Conservation (phyloP, 768 basidiomycete species). For the Panus rudis region DNA sequence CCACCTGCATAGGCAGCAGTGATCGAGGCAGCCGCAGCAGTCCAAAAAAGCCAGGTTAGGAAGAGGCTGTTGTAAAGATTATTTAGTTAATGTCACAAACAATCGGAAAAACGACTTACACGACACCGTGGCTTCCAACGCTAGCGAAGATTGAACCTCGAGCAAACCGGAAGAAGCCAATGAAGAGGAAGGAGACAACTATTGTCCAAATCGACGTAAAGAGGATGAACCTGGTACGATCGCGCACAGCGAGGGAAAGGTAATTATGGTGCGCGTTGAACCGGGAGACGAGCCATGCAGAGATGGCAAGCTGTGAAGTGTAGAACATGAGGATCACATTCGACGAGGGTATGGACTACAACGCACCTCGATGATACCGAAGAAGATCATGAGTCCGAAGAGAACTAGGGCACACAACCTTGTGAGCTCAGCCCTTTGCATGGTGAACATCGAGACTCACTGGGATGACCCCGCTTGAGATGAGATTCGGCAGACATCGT, state of each 20-base stretch:
- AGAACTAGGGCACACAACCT: slow-evolving; percentile 29
- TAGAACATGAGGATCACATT: background rate
- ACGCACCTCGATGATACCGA: slow-evolving; percentile 59
- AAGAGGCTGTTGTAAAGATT: slow-evolving; percentile 38
- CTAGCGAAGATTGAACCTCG: slow-evolving; percentile 47
- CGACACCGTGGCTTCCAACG: slow-evolving; percentile 54
- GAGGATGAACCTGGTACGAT: slow-evolving; percentile 59
- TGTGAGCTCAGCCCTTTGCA: background rate
- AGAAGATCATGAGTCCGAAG: slow-evolving; percentile 48
- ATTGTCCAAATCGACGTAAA: slow-evolving; percentile 74
- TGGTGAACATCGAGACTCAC: slow-evolving; percentile 4
- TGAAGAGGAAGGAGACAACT: slow-evolving; percentile 42
- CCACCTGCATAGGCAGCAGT: slow-evolving; percentile 63
- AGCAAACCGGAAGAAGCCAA: slow-evolving; percentile 46
- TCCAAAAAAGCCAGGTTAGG: slow-evolving; percentile 76
- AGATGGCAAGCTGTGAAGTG: slow-evolving; percentile 47
- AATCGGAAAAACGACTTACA: slow-evolving; percentile 36
- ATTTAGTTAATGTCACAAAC: background rate
- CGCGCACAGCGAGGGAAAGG: slow-evolving; percentile 40
- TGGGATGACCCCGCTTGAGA: slow-evolving; percentile 12
- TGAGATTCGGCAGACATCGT: slow-evolving; percentile 8
- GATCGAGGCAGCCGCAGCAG: slow-evolving; percentile 63
- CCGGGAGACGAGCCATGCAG: slow-evolving; percentile 62
- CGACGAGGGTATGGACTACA: background rate
- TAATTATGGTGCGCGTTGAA: slow-evolving; percentile 55